Base-by-base conservation (phyloP, 805 yeast genomes). In the Saccharomycopsis lassenensis region DNA sequence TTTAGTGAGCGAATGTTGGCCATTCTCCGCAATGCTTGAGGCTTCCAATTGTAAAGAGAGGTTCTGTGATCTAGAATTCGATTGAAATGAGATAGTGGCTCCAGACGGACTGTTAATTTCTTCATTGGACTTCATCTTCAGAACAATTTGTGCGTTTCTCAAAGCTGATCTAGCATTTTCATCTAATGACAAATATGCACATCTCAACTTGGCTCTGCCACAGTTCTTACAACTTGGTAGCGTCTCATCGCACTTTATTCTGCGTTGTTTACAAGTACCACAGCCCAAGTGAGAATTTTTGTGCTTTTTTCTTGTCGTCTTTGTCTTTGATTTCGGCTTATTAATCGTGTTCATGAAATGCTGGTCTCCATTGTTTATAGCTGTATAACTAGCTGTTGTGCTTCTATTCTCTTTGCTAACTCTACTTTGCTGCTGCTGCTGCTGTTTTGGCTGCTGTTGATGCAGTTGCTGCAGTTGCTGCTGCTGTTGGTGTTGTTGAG, bases 221-320 rank as follows among this genome's bases (percentile, higher is more conserved):
- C 83, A 76, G 47, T 73, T 74, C 35, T 55, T 53, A 47, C 84
- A 76, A 33, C 59, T 56, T 2, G 81, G 82, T n/a, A 71, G 58
- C 21, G 59, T 57, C 52, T 76, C 83, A 52, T 76, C 80, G 52
- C 83, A 75, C 46, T 75, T 76, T 50, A 75, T 71, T 26, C 79
- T 60, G 27, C 82, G 63, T 33, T 63, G 59, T 48, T 75, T 74
- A 54, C 83, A 75, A 15, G 76, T 73, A 3, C 71, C 74, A 56
- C 91, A 80, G n/a, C 91, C 89, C 35, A 70, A 51, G 48, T 77
- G 85, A 5, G 83, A 75, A 56, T 77, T 77, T 40, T 77, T 61
- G 54, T 77, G 85, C 41, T 68, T 65, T 47, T 79, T 61, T 48
- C 83, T 59, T 5, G 69, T 61, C 12, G 24, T 23, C 26, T 27